A percentile compares a stretch with the other conserved stretches of the same genome.
phyloP scores from a whole-genome alignment of 495 filamentous ascomycete species.

The Aspergillus coremiiformis region DNA sequence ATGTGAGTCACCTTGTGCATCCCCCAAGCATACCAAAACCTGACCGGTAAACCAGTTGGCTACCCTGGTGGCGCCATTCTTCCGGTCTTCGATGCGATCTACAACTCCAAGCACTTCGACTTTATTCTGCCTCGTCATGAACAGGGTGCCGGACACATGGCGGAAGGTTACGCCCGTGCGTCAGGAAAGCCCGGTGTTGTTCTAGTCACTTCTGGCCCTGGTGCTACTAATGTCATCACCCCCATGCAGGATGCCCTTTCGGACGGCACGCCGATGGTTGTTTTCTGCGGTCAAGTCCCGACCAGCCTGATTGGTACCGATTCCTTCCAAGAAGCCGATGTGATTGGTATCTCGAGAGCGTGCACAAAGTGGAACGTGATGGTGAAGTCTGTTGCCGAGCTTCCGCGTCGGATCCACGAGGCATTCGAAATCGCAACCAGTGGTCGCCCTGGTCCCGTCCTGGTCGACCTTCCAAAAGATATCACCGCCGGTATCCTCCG shows the following conservation, averaged over 20 bases:
- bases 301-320: constrained; percentile 51
- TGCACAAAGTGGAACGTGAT: constrained; percentile 63
- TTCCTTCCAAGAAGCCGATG: constrained; percentile 58
- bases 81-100: constrained; percentile 55
- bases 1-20: constrained; percentile 60
- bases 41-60: constrained; percentile 24
- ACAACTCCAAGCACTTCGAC: constrained; percentile 54
- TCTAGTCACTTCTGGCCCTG: constrained; percentile 58
- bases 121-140: constrained; percentile 57
- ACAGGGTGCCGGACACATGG: constrained; percentile 62
- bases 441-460: constrained; percentile 53
- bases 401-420: constrained; percentile 52
- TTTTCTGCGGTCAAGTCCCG: constrained; percentile 53
- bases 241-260: constrained; percentile 56
- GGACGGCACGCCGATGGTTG: constrained; percentile 57
- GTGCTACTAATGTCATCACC: constrained; percentile 56
- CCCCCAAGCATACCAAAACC: too few species aligned
- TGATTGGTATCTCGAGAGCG: constrained; percentile 53
- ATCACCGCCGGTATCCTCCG: constrained; percentile 46
- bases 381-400: constrained; percentile 52
- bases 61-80: constrained; percentile 44
- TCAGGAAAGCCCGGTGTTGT: constrained; percentile 55
- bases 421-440: constrained; percentile 56
- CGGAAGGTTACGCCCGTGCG: constrained; percentile 55
- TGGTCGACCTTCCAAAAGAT: constrained; percentile 57